phyloP scores from a whole-genome alignment of 208 protist species.

The Crithidia fasciculata region DNA sequence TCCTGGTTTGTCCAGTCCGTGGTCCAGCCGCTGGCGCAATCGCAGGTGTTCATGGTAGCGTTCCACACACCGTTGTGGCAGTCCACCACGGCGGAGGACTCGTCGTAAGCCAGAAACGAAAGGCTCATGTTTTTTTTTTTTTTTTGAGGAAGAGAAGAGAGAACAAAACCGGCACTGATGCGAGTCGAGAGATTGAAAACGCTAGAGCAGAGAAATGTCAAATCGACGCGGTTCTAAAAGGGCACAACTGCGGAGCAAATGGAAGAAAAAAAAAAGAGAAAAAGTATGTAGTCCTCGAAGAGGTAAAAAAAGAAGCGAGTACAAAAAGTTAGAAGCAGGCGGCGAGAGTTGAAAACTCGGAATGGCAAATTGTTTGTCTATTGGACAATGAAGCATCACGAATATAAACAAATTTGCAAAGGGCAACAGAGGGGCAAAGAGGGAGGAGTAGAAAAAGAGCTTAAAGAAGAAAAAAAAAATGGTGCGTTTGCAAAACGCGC shows the following conservation, averaged over 20 bases:
- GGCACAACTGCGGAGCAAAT: too few species aligned
- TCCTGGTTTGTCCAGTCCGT: slow-evolving; percentile 30
- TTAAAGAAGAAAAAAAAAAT: neutral
- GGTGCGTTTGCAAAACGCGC: neutral
- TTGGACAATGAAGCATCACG: neutral
- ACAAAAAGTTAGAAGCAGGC: too few species aligned
- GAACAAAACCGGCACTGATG: too few species aligned
- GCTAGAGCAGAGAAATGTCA: too few species aligned
- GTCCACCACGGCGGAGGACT: neutral
- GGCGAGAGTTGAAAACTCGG: too few species aligned
- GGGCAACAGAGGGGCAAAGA: neutral
- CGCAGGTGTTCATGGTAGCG: slow-evolving; percentile 14
- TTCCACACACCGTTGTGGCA: slow-evolving; percentile 38
- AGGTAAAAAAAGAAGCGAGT: too few species aligned
- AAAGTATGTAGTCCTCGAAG: too few species aligned
- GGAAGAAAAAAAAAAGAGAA: too few species aligned
- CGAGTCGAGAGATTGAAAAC: too few species aligned
- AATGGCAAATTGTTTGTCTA: too few species aligned
- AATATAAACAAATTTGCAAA: neutral
- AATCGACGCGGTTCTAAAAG: too few species aligned
- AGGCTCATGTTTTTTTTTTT: slow-evolving; percentile 4
- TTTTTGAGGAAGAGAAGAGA: neutral
- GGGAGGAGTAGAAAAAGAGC: too few species aligned
- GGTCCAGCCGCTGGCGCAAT: slow-evolving; percentile 28
- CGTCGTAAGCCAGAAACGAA: neutral